Percentiles rank a stretch among this genome's conserved stretches.
Evolutionary conservation across 257 asterid genomes (phyloP).

Genomic region (Nicotiana tabacum): DNA sequence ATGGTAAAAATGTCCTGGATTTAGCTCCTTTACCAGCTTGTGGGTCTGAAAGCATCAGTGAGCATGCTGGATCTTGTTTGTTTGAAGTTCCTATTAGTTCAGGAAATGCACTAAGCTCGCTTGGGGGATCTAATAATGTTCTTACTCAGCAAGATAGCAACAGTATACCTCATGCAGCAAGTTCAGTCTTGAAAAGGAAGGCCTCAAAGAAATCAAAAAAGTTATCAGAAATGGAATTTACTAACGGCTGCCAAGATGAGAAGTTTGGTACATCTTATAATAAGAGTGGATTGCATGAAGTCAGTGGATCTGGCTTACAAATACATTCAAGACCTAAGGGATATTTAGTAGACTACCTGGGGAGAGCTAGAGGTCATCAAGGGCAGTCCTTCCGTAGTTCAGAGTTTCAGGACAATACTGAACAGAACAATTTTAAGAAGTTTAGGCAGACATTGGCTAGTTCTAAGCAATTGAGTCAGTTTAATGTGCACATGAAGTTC

Average conservation of each 20-base stretch:
- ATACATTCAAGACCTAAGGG: conserved; percentile 5
- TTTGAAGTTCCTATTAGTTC: conserved; percentile 66
- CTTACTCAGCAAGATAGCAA: conserved; percentile 36
- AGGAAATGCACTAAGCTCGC: conserved; percentile 30
- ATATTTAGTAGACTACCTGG: background rate
- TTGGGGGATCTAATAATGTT: conserved; percentile 35
- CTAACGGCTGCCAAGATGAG: conserved; percentile 27
- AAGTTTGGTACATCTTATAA: conserved; percentile 10
- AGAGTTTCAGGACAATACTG: background rate
- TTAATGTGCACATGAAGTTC: background rate
- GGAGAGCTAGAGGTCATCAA: conserved; percentile 6
- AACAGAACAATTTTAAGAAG: background rate
- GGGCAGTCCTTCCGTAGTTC: background rate
- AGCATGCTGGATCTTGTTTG: conserved; percentile 33
- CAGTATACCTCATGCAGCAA: conserved; percentile 11
- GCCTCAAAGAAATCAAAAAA: conserved; percentile 59
- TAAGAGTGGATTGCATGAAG: conserved; percentile 7
- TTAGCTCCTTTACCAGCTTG: conserved; percentile 30
- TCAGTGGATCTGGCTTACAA: background rate
- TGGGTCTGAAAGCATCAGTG: conserved; percentile 38
- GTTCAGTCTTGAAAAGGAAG: conserved; percentile 26
- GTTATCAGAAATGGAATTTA: conserved; percentile 53
- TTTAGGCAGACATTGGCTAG: background rate
- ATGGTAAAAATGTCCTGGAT: conserved; percentile 29
- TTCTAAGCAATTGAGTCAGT: background rate